Evolutionary conservation across 176 grass and related monocot species (phyloP).

Genomic region (Poa annua): DNA sequence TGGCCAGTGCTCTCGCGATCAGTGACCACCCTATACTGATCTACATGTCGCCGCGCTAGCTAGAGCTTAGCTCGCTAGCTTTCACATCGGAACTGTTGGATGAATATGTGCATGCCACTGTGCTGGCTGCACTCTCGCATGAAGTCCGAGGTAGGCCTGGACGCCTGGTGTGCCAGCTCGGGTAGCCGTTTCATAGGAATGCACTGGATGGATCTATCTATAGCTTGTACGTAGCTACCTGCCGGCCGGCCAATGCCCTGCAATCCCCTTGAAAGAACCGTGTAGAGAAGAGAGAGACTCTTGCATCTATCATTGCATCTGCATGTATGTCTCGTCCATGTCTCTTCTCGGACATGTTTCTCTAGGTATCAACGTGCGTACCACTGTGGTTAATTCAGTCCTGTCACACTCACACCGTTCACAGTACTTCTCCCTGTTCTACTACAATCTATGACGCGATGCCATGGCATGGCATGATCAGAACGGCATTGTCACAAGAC

Average conservation of each 20-base stretch:
- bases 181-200: constrained; percentile 23
- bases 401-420: constrained; percentile 40
- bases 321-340: no score
- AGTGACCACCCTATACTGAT: constrained; percentile 17
- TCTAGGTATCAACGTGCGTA: not conserved
- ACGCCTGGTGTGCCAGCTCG: not conserved
- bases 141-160: not conserved
- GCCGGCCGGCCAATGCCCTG: not conserved
- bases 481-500: constrained; percentile 20
- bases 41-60: constrained; percentile 16
- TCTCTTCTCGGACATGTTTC: not conserved
- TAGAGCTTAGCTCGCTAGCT: not conserved
- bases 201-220: constrained; percentile 29
- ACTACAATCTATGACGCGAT: not conserved
- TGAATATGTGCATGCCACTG: constrained; percentile 58
- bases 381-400: constrained; percentile 13
- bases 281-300: not conserved
- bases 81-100: constrained; percentile 34
- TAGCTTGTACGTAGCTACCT: not conserved
- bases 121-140: constrained; percentile 15
- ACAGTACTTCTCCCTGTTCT: not conserved
- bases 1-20: constrained; percentile 27
- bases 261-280: not conserved
- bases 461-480: not conserved
- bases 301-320: not conserved